These are phyloP conservation scores for Tuber magnatum DNA, from an alignment of 495 filamentous ascomycete genomes.

Conservation along the genomic window DNA sequence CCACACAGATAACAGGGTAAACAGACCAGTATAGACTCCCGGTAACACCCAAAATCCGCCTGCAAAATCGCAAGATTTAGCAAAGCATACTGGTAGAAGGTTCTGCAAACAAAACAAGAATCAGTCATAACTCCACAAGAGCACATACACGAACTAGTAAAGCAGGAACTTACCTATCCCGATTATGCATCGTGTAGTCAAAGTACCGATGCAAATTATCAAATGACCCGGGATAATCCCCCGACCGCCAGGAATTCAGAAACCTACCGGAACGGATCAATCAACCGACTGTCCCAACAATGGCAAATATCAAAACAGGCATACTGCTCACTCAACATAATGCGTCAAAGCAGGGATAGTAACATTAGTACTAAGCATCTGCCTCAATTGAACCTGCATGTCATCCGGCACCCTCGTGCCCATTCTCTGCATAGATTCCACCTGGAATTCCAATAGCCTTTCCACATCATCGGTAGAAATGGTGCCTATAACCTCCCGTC, in stretches of 20 bases:
- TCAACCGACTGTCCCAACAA: conserved; percentile 14
- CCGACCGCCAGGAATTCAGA: conserved; percentile 81
- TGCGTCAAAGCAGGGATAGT: conserved; percentile 65
- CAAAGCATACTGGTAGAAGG: conserved; percentile 95
- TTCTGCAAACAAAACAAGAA: conserved; percentile 24
- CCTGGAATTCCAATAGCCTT: conserved; percentile 75
- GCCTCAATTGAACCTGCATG: conserved; percentile 56
- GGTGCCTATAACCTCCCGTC: conserved; percentile 20
- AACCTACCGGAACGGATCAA: conserved; percentile 48
- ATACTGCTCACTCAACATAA: conserved; percentile 58
- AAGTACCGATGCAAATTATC: conserved; percentile 93
- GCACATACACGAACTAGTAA: background rate
- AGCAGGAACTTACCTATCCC: conserved; percentile 51
- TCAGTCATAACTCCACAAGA: background rate
- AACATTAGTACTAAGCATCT: conserved; percentile 59
- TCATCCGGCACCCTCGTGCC: conserved; percentile 65
- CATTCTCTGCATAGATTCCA: conserved; percentile 75
- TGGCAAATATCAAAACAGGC: background rate
- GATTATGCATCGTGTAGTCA: conserved; percentile 88
- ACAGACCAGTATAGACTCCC: conserved; percentile 65
- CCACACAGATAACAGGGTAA: background rate
- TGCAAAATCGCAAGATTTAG: conserved; percentile 89
- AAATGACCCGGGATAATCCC: conserved; percentile 82
- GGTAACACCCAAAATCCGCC: conserved; percentile 87
- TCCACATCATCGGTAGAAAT: conserved; percentile 80